Percentiles rank a stretch among this genome's conserved stretches.
phyloP scores from a whole-genome alignment of 495 filamentous ascomycete genomes.

The Durotheca rogersii region DNA sequence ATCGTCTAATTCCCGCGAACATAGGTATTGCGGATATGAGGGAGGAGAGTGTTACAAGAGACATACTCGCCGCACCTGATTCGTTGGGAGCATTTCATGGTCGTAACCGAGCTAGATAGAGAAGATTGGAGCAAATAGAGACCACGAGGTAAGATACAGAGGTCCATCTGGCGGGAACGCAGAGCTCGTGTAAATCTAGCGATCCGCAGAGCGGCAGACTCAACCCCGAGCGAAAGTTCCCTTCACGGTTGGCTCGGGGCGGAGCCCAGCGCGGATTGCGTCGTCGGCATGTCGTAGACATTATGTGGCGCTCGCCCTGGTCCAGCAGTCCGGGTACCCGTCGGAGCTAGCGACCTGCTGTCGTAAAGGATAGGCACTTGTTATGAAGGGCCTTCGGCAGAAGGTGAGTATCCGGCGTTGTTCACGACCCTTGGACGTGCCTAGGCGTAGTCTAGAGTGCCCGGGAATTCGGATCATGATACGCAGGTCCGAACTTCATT shows the following conservation, averaged over 20 bases:
- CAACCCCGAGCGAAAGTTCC: conserved; percentile 10
- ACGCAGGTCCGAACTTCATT: conserved; percentile 8
- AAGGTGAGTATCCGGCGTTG: neutral
- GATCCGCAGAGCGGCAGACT: conserved; percentile 28
- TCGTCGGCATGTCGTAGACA: conserved; percentile 5
- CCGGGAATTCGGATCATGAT: conserved; percentile 28
- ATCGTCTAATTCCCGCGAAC: neutral
- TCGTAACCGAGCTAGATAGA: neutral
- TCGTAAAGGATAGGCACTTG: too few relatives aligned
- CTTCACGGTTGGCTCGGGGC: neutral
- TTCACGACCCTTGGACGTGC: conserved; percentile 1
- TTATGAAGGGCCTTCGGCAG: too few relatives aligned
- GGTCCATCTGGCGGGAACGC: neutral
- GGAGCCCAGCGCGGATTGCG: conserved; percentile 24
- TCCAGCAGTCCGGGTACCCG: too few relatives aligned
- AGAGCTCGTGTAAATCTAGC: conserved; percentile 25
- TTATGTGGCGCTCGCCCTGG: neutral
- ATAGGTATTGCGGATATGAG: neutral
- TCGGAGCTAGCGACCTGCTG: neutral
- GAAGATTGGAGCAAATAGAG: conserved; percentile 2
- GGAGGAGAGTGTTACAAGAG: neutral
- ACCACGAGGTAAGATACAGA: conserved; percentile 1
- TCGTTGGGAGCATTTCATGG: neutral
- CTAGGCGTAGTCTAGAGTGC: conserved; percentile 14
- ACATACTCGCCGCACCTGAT: neutral